Percentiles rank a stretch among this genome's conserved stretches.
These are phyloP conservation scores for Carex kokanica DNA, from an alignment of 176 grass and related monocot genomes.

Conservation along the genomic window DNA sequence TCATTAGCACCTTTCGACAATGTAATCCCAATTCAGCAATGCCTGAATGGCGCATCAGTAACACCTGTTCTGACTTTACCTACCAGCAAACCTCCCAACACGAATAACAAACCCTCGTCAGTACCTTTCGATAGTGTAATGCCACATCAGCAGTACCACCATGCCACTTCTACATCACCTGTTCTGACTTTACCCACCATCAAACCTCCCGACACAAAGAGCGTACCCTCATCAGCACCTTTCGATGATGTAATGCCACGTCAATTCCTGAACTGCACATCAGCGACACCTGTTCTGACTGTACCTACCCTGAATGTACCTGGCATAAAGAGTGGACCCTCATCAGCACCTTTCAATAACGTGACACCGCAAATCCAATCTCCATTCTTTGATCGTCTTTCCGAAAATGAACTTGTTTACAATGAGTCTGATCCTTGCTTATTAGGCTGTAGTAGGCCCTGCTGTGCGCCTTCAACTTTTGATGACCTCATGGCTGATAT, in stretches of 20 bases:
- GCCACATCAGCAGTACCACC: not conserved
- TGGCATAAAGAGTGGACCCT: not conserved
- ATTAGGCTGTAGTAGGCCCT: not conserved
- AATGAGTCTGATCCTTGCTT: not conserved
- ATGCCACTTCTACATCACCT: not conserved
- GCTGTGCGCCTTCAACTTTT: not conserved
- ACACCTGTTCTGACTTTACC: not conserved
- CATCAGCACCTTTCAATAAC: not conserved
- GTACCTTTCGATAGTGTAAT: not conserved
- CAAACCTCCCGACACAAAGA: not conserved
- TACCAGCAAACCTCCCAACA: not conserved
- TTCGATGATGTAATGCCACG: not conserved
- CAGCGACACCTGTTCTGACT: not conserved
- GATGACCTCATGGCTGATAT: conserved; percentile 20
- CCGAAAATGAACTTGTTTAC: not conserved
- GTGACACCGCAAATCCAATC: not conserved
- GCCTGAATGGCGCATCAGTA: not conserved
- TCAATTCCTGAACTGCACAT: not conserved
- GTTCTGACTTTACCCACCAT: not conserved
- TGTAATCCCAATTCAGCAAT: not conserved
- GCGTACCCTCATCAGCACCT: not conserved
- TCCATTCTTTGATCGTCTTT: not conserved
- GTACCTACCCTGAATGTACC: not conserved
- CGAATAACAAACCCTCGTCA: not conserved
- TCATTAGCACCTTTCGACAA: not conserved